Evolutionary conservation across 2,329 filamentous ascomycete genomes (phyloP), one percentile per base, ranked within the genome.

Genomic region (Epichloe sylvatica): DNA sequence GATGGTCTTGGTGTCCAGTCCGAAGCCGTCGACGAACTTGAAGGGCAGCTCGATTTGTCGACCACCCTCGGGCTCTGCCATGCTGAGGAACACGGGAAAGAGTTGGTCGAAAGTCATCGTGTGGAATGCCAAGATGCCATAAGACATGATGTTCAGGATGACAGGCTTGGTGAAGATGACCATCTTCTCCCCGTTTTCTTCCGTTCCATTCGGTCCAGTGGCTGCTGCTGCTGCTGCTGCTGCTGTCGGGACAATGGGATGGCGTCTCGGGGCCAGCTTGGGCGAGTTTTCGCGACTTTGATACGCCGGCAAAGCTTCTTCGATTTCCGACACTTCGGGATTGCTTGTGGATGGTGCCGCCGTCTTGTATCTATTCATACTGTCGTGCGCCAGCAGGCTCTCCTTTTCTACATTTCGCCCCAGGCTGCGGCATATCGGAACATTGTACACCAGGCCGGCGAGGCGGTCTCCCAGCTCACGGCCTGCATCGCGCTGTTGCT

Each of bases 91-190:
- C 2, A 96, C 86, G 0, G 92, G 91, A 58, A 97, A 82, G 45
- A 97, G 77, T 61, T 95, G 86, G 67, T 98, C 92, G 59, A 94
- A 92, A 0, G 90, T 94, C 68, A 98, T 96, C 12, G 91, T 96
- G 69, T 97, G 91, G 70, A 94, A 96, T 55, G 91, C 91, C 52
- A 97, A 73, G 59, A 97, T 88, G 42, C 90, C 91, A 63, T 94
- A 95, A 47, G 86, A 88, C 51, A 91, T 70, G 55, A 96, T 94
- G 62, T 90, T 91, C 61, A 94, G 73, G 52, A 94, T 73, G 49
- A 97, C 86, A 46, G 91, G 86, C 62, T 74, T 80, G 12, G 87
- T 94, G 64, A 97, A 96, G 9, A 49, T 46, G 12, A 48, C 35
- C 8, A 82, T 83, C 59, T 77, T 80, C 23, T 52, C 47, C 46